These are phyloP conservation scores for Pezicula rhizophila DNA, from an alignment of 2,329 filamentous ascomycete species.

Conservation along the genomic window DNA sequence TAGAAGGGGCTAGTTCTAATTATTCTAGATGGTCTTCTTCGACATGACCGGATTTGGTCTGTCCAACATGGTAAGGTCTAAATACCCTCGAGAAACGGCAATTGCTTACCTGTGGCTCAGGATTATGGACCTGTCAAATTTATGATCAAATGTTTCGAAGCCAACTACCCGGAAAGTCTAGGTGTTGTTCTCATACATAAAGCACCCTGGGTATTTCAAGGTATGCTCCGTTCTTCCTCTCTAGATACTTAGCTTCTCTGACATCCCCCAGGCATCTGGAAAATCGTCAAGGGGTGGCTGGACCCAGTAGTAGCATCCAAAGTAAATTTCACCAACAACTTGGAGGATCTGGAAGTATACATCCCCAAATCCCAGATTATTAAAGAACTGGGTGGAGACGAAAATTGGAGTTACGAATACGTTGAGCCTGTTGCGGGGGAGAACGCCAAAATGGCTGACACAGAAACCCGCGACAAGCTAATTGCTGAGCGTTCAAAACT, in stretches of 20 bases:
- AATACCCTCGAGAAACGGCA: not conserved
- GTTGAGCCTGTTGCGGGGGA: slow-evolving; percentile 70
- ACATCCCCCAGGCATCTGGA: slow-evolving; percentile 70
- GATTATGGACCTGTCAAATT: slow-evolving; percentile 97
- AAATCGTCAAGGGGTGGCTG: slow-evolving; percentile 89
- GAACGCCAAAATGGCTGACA: slow-evolving; percentile 68
- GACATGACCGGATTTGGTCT: slow-evolving; percentile 93
- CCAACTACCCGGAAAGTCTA: slow-evolving; percentile 92
- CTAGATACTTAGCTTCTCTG: slow-evolving; percentile 2
- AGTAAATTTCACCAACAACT: slow-evolving; percentile 83
- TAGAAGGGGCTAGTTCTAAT: not conserved
- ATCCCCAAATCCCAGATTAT: slow-evolving; percentile 66
- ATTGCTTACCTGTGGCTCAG: slow-evolving; percentile 32
- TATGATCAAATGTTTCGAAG: slow-evolving; percentile 99
- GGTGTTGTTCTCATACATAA: slow-evolving; percentile 91
- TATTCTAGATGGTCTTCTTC: slow-evolving; percentile 73
- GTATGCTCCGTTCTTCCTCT: slow-evolving; percentile 33
- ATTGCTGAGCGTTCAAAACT: slow-evolving; percentile 57
- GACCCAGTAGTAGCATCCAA: slow-evolving; percentile 94
- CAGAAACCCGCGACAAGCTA: slow-evolving; percentile 55
- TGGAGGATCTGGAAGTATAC: slow-evolving; percentile 71
- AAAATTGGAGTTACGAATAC: slow-evolving; percentile 80
- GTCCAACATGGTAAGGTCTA: slow-evolving; percentile 73
- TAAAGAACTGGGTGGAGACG: slow-evolving; percentile 79
- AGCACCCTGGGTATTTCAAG: slow-evolving; percentile 94